phyloP scores from a whole-genome alignment of 805 yeast genomes.

The Yamadazyma paraphyllophila region DNA sequence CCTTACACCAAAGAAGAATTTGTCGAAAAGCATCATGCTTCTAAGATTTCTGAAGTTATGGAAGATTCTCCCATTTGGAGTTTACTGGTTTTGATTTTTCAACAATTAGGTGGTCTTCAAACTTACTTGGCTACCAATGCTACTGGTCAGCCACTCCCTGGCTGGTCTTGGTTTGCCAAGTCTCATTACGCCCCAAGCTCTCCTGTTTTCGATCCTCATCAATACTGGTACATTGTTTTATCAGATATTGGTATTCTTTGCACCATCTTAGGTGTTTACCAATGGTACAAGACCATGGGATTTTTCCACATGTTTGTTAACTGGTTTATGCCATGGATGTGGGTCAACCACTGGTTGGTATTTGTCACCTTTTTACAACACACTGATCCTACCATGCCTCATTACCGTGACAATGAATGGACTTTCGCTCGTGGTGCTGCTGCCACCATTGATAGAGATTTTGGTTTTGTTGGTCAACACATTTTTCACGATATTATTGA shows the following conservation, averaged over 20 bases:
- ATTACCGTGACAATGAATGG: conserved; percentile 56
- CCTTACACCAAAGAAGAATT: conserved; percentile 53
- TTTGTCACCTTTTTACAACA: conserved; percentile 63
- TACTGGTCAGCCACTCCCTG: conserved; percentile 50
- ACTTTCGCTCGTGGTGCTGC: conserved; percentile 67
- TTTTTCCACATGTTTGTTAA: conserved; percentile 49
- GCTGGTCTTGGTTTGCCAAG: conserved; percentile 39
- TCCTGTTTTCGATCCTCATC: conserved; percentile 52
- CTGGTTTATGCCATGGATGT: conserved; percentile 59
- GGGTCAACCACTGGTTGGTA: conserved; percentile 66
- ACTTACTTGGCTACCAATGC: conserved; percentile 51
- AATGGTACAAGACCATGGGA: conserved; percentile 51
- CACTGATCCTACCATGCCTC: conserved; percentile 59
- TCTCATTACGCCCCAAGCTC: conserved; percentile 57
- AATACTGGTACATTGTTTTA: conserved; percentile 53
- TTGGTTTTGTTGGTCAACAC: conserved; percentile 56
- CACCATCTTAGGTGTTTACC: conserved; percentile 45
- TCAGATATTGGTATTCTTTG: conserved; percentile 55
- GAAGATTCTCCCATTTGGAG: conserved; percentile 57
- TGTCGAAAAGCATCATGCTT: conserved; percentile 29
- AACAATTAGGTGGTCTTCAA: conserved; percentile 58
- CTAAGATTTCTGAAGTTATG: conserved; percentile 42
- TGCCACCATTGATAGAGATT: conserved; percentile 61
- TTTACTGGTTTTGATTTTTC: conserved; percentile 43
- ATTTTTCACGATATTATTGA: conserved; percentile 59